Percentiles rank a stretch among this genome's conserved stretches.
phyloP scores from a whole-genome alignment of 495 filamentous ascomycete genomes.

The Hypoxylon cercidicola region DNA sequence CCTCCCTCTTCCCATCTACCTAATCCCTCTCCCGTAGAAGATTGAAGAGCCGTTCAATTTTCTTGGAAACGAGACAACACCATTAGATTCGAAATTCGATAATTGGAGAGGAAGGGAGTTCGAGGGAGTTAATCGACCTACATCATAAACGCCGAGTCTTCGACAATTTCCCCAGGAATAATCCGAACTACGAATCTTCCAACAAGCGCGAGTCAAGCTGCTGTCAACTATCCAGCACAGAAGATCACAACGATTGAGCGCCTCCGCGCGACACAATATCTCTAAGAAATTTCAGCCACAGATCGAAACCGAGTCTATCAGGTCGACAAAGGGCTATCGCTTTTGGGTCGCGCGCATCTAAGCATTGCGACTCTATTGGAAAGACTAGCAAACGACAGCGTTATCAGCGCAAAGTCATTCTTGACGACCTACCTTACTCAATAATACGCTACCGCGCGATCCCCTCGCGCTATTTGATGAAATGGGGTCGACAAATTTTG shows the following conservation, averaged over 20 bases:
- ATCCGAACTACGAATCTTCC: constrained; percentile 14
- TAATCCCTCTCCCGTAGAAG: constrained; percentile 24
- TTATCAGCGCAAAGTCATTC: constrained; percentile 13
- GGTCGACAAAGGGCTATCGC: constrained; percentile 3
- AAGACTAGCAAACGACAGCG: constrained; percentile 16
- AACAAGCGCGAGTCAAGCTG: constrained; percentile 32
- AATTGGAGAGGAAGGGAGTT: constrained; percentile 40
- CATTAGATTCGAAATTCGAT: constrained; percentile 38
- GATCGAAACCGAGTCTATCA: neutral
- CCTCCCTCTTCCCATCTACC: constrained; percentile 25
- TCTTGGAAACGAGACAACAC: constrained; percentile 30
- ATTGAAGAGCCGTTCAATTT: constrained; percentile 24
- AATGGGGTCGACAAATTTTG: constrained; percentile 80
- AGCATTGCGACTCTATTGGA: constrained; percentile 8
- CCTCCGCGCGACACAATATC: neutral
- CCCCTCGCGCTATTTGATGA: constrained; percentile 44
- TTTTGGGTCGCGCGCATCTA: constrained; percentile 10
- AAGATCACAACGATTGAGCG: constrained; percentile 9
- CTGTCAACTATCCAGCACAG: constrained; percentile 14
- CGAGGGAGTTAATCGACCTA: constrained; percentile 28
- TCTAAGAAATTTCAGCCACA: constrained; percentile 11
- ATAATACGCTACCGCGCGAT: constrained; percentile 28
- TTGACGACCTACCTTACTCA: constrained; percentile 9
- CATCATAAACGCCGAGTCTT: constrained; percentile 28
- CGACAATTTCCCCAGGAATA: constrained; percentile 1